A percentile compares a stretch with the other conserved stretches of the same genome.
Evolutionary conservation across 148 eudicot genomes (phyloP).

Genomic region (Fagopyrum esculentum): DNA sequence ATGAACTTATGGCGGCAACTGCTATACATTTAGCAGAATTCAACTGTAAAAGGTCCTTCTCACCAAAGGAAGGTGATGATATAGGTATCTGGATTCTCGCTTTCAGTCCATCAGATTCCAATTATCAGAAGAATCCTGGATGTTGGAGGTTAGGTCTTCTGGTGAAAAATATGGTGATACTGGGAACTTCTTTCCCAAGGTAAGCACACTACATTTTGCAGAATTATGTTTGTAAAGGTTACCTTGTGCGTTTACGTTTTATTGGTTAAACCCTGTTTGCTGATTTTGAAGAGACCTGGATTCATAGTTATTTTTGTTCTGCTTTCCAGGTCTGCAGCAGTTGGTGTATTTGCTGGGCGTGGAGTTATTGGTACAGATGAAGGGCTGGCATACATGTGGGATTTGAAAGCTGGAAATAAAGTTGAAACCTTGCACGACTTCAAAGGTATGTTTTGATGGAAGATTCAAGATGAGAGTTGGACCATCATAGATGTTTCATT

Average conservation of each 20-base stretch:
- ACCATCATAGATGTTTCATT: neutral
- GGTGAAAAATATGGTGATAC: constrained; percentile 47
- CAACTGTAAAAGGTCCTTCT: constrained; percentile 15
- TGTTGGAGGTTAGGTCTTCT: constrained; percentile 78
- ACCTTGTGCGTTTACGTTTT: neutral
- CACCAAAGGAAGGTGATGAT: constrained; percentile 37
- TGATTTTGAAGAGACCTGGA: neutral
- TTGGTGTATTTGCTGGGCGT: constrained; percentile 57
- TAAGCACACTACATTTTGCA: constrained; percentile 9
- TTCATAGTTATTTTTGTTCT: neutral
- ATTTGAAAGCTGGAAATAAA: constrained; percentile 54
- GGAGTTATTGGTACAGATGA: constrained; percentile 70
- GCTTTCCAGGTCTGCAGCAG: constrained; percentile 44
- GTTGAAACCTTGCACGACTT: constrained; percentile 41
- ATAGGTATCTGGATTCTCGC: constrained; percentile 64
- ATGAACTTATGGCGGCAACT: constrained; percentile 47
- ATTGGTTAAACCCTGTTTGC: neutral
- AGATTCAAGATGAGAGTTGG: neutral
- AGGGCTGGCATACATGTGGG: constrained; percentile 72
- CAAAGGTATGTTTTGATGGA: constrained; percentile 37
- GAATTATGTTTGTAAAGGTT: neutral
- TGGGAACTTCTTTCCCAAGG: constrained; percentile 63
- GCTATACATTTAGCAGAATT: constrained; percentile 25
- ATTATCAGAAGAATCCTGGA: constrained; percentile 22
- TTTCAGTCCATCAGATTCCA: constrained; percentile 34